Percentiles rank a stretch among this genome's conserved stretches.
phyloP scores from a whole-genome alignment of 1,284 basidiomycete genomes.

The Peniophora sp. region DNA sequence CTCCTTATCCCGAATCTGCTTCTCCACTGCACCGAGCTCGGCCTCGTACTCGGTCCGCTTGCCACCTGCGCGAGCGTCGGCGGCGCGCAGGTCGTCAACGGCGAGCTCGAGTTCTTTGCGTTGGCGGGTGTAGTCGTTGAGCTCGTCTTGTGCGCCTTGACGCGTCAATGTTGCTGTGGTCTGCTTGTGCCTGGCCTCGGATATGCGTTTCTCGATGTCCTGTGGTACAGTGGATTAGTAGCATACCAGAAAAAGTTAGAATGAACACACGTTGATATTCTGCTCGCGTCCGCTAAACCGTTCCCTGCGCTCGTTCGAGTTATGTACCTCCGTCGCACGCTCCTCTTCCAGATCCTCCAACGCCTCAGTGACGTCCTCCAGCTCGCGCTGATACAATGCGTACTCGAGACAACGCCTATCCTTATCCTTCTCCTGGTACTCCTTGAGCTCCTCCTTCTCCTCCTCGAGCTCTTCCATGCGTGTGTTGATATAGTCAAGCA shows the following conservation, averaged over 20 bases:
- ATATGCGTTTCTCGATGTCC: conserved; percentile 71
- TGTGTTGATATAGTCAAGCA: conserved; percentile 87
- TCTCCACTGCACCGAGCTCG: conserved; percentile 59
- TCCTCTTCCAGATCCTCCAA: conserved; percentile 84
- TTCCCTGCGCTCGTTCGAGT: conserved; percentile 72
- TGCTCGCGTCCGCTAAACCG: conserved; percentile 82
- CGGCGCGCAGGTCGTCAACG: conserved; percentile 73
- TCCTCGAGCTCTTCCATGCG: conserved; percentile 89
- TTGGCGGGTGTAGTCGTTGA: conserved; percentile 71
- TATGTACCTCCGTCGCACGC: conserved; percentile 74
- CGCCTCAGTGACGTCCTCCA: conserved; percentile 81
- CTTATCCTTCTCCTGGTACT: conserved; percentile 94
- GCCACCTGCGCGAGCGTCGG: conserved; percentile 52
- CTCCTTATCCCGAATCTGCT: conserved; percentile 59
- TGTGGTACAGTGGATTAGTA: conserved; percentile 21
- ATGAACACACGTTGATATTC: conserved; percentile 59
- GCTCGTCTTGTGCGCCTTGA: conserved; percentile 66
- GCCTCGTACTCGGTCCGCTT: conserved; percentile 55
- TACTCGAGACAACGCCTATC: conserved; percentile 95
- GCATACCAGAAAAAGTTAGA: not conserved
- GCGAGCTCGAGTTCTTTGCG: conserved; percentile 79
- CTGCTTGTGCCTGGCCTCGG: conserved; percentile 61
- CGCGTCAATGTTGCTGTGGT: conserved; percentile 66
- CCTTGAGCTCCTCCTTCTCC: conserved; percentile 95
- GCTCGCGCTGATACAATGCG: conserved; percentile 84